Conservation (phyloP, 73 alveolate genomes). For the Paramecium pentaurelia region DNA sequence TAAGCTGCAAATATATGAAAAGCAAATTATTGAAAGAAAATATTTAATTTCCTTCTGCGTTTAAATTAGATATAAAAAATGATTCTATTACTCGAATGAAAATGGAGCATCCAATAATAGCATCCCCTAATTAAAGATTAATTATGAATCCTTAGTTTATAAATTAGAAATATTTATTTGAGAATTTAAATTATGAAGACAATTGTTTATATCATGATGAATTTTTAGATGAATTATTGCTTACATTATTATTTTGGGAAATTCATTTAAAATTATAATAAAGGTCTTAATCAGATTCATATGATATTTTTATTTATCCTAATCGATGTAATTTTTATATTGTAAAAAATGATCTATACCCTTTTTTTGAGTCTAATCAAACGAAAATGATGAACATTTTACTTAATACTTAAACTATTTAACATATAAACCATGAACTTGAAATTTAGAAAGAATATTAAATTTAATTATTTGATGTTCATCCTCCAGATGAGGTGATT, state of each 20-base stretch:
- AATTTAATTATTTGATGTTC: not conserved
- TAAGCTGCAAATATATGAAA: not conserved
- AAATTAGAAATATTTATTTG: not conserved
- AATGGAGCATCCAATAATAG: not conserved
- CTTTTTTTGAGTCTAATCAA: not conserved
- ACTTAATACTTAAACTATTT: not conserved
- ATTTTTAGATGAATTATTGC: not conserved
- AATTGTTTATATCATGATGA: not conserved
- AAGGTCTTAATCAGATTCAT: not conserved
- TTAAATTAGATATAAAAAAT: not conserved
- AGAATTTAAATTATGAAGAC: not conserved
- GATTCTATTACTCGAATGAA: not conserved
- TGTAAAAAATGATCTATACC: not conserved
- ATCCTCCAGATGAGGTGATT: not conserved
- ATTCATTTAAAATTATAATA: not conserved
- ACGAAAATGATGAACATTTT: not conserved
- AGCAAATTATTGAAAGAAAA: not conserved
- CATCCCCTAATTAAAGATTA: not conserved
- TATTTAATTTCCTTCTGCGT: not conserved
- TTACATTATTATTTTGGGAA: not conserved
- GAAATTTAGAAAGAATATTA: not conserved
- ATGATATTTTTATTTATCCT: not conserved
- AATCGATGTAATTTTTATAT: not conserved
- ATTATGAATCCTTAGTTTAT: not conserved
- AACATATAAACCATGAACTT: not conserved